phyloP scores from a whole-genome alignment of 2,329 filamentous ascomycete genomes.

The Raffaelea arxii region DNA sequence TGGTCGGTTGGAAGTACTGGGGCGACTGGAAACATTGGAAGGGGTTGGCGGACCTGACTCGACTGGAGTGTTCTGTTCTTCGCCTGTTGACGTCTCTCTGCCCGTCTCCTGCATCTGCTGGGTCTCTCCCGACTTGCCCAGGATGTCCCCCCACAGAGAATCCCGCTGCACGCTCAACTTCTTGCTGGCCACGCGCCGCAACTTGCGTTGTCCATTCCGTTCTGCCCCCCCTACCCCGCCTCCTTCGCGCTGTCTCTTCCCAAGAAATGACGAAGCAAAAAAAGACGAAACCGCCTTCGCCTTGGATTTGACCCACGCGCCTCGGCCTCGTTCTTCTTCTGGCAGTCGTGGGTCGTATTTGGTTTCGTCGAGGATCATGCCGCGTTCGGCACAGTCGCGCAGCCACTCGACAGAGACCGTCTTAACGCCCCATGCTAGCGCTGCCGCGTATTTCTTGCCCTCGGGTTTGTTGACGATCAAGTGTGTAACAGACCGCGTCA shows the following conservation, averaged over 20 bases:
- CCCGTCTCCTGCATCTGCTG: neutral
- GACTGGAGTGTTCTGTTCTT: no score
- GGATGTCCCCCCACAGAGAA: constrained; percentile 84
- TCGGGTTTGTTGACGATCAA: constrained; percentile 70
- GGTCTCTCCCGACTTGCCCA: constrained; percentile 32
- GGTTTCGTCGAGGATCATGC: constrained; percentile 85
- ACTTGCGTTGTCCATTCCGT: constrained; percentile 62
- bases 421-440: constrained; percentile 70
- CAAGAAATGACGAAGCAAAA: no score
- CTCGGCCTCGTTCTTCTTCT: constrained; percentile 60
- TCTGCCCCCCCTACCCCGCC: constrained; percentile 24
- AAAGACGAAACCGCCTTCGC: constrained; percentile 22
- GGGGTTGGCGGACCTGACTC: no score
- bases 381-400: constrained; percentile 67
- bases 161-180: constrained; percentile 73
- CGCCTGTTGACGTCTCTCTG: constrained; percentile 21
- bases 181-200: constrained; percentile 79
- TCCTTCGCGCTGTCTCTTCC: constrained; percentile 50
- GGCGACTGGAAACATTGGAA: no score
- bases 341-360: constrained; percentile 71
- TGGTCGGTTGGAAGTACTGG: neutral
- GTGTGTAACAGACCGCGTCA: constrained; percentile 80
- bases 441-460: constrained; percentile 84
- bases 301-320: constrained; percentile 56
- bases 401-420: constrained; percentile 82